These are phyloP conservation scores for Tritrichomonas musculus DNA, from an alignment of 208 protist species.

Conservation along the genomic window DNA sequence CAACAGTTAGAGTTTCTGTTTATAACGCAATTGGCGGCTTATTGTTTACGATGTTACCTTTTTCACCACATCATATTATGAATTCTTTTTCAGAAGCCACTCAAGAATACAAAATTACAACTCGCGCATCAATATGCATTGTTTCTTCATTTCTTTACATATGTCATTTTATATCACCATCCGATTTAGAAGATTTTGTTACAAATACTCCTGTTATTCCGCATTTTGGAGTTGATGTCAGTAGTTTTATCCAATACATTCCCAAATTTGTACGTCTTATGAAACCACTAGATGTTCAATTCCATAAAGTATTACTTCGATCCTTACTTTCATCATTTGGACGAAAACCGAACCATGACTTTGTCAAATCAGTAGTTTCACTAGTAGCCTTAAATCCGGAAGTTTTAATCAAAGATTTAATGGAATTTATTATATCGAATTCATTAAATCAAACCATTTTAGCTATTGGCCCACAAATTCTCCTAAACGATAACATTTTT, in stretches of 20 bases:
- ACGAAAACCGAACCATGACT: conserved; percentile 15
- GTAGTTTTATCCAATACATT: conserved; percentile 14
- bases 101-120: neutral
- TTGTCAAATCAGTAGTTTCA: neutral
- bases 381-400: neutral
- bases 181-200: neutral
- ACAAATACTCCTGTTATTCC: neutral
- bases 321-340: conserved; percentile 1
- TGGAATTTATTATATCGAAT: neutral
- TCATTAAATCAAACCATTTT: conserved; percentile 16
- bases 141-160: conserved; percentile 6
- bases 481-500: neutral
- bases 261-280: neutral
- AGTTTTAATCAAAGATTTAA: neutral
- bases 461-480: neutral
- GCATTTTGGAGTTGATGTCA: conserved; percentile 32
- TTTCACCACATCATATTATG: neutral
- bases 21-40: neutral
- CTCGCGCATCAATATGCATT: neutral
- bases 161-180: neutral
- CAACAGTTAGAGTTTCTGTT: neutral
- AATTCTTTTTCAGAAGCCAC: neutral
- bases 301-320: neutral
- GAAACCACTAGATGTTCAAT: neutral
- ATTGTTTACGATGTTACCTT: neutral